Conservation (phyloP, 2,329 filamentous ascomycete genomes). For the Sarocladium kiliense region DNA sequence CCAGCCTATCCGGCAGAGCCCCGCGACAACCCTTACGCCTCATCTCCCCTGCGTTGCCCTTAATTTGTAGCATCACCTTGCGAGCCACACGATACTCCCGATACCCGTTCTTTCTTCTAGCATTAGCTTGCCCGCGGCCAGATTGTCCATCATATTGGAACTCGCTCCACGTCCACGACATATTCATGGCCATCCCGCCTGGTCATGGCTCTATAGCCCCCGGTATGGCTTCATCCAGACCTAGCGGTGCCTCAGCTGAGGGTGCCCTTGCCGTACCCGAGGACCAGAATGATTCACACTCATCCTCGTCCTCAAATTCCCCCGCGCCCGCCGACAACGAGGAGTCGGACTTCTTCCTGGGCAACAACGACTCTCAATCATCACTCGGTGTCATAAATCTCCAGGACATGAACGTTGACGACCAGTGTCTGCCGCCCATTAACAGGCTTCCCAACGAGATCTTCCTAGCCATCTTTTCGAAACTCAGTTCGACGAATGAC, state of each 20-base stretch:
- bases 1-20: neutral
- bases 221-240: slow-evolving; percentile 13
- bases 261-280: slow-evolving; percentile 20
- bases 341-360: slow-evolving; percentile 89
- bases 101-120: neutral
- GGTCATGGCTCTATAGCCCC: slow-evolving; percentile 12
- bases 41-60: neutral
- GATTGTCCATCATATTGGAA: neutral
- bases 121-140: neutral
- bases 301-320: slow-evolving; percentile 67
- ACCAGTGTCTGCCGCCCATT: slow-evolving; percentile 70
- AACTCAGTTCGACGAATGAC: slow-evolving; percentile 70
- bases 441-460: slow-evolving; percentile 88
- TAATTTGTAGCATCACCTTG: neutral
- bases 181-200: neutral
- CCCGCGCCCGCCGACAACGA: slow-evolving; percentile 74
- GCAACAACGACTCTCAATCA: slow-evolving; percentile 87
- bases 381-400: slow-evolving; percentile 79
- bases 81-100: neutral
- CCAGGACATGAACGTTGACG: slow-evolving; percentile 66
- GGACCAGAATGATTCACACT: slow-evolving; percentile 47
- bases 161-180: neutral
- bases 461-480: slow-evolving; percentile 86
- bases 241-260: slow-evolving; percentile 15
- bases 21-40: neutral